Conservation (phyloP, 495 filamentous ascomycete species). For the Ascobolus immersus region DNA sequence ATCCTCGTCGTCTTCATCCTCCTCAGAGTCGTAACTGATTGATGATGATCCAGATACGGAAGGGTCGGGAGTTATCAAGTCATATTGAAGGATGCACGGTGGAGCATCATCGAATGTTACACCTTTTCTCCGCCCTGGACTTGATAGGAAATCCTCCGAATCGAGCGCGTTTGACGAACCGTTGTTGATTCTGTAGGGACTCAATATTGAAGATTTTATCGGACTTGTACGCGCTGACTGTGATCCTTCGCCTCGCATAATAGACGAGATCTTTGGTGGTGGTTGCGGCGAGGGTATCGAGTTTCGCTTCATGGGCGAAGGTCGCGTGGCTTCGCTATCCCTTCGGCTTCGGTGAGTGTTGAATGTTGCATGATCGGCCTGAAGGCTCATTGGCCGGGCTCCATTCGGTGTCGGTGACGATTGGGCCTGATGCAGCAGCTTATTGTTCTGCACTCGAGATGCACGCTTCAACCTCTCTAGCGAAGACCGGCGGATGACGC, state of each 20-base stretch:
- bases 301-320: slow-evolving; percentile 18
- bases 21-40: slow-evolving; percentile 63
- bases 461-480: slow-evolving; percentile 81
- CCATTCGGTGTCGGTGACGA: slow-evolving; percentile 46
- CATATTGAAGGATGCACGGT: slow-evolving; percentile 86
- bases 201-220: slow-evolving; percentile 59
- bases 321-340: slow-evolving; percentile 8
- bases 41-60: slow-evolving; percentile 75
- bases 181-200: slow-evolving; percentile 39
- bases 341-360: slow-evolving; percentile 20
- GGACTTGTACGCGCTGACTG: slow-evolving; percentile 56
- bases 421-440: slow-evolving; percentile 81
- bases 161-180: slow-evolving; percentile 50
- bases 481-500: slow-evolving; percentile 52
- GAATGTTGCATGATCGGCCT: slow-evolving; percentile 5
- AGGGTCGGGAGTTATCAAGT: slow-evolving; percentile 84
- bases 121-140: slow-evolving; percentile 64
- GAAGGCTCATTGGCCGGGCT: slow-evolving; percentile 42
- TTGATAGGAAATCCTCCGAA: slow-evolving; percentile 39
- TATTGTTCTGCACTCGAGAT: slow-evolving; percentile 89
- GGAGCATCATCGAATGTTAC: slow-evolving; percentile 89
- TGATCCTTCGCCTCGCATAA: slow-evolving; percentile 21
- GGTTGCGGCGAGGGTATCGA: no score
- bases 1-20: slow-evolving; percentile 41
- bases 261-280: slow-evolving; percentile 26